A percentile compares a stretch with the other conserved stretches of the same genome.
Evolutionary conservation across 768 basidiomycete genomes (phyloP).

Genomic region (Auricularia sp.): DNA sequence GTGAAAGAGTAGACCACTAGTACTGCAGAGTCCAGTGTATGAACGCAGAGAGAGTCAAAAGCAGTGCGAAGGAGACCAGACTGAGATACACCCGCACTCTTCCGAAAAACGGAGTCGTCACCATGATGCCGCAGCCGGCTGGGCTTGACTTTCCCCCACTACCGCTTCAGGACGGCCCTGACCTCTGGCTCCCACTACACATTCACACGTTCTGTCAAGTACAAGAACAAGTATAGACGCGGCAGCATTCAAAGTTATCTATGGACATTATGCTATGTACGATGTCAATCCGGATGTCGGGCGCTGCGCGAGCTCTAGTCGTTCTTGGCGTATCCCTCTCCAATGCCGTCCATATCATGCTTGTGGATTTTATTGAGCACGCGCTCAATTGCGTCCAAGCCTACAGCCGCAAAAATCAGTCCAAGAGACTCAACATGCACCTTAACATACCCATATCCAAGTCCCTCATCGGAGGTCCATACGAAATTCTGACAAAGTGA

Average conservation of each 20-base stretch:
- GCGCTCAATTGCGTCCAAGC: conserved; percentile 76
- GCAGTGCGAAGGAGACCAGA: too few species aligned
- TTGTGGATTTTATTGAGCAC: conserved; percentile 45
- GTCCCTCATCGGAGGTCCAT: conserved; percentile 71
- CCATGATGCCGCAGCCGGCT: too few species aligned
- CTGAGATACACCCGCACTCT: too few species aligned
- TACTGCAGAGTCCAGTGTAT: too few species aligned
- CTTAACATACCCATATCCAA: conserved; percentile 55
- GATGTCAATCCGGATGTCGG: not conserved
- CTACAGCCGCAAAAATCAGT: conserved; percentile 22
- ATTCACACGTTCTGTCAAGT: too few species aligned
- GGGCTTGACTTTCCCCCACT: too few species aligned
- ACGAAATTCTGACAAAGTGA: conserved; percentile 79
- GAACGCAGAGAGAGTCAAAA: too few species aligned
- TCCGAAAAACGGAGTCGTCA: too few species aligned
- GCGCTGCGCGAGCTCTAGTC: not conserved
- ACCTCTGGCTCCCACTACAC: too few species aligned
- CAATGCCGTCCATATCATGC: not conserved
- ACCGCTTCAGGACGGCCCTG: too few species aligned
- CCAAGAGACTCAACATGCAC: too few species aligned
- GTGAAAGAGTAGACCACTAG: not conserved
- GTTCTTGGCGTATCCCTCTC: not conserved
- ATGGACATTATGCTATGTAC: not conserved
- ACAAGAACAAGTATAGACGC: not conserved
- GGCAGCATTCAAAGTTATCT: not conserved